A percentile compares a stretch with the other conserved stretches of the same genome.
Conservation (phyloP, 768 basidiomycete genomes). For the Leccinum imitatum region DNA sequence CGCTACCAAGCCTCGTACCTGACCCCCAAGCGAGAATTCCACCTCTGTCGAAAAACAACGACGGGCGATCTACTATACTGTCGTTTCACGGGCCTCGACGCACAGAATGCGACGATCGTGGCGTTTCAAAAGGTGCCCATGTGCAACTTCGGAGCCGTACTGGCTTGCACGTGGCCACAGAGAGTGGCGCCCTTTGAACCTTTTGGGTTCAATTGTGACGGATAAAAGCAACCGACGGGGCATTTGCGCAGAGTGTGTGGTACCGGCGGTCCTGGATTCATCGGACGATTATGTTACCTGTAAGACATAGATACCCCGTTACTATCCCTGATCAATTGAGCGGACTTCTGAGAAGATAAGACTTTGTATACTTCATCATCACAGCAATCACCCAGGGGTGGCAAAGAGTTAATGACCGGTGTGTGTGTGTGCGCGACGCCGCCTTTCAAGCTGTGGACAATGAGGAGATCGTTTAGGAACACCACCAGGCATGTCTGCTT, state of each 20-base stretch:
- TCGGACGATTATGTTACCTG: background rate
- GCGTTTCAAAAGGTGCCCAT: background rate
- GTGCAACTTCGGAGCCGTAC: background rate
- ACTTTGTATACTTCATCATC: background rate
- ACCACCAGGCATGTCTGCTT: background rate
- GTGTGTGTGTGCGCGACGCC: no score
- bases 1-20: background rate
- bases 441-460: background rate
- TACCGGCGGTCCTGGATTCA: background rate
- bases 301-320: background rate
- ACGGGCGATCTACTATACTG: background rate
- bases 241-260: background rate
- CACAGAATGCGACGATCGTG: background rate
- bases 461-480: background rate
- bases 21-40: background rate
- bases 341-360: background rate
- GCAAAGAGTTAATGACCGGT: background rate
- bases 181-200: background rate
- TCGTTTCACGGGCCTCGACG: background rate
- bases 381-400: background rate
- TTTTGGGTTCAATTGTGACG: constrained; percentile 7
- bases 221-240: background rate
- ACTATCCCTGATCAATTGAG: background rate
- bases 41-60: background rate
- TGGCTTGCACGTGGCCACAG: background rate